Conservation (phyloP, 2,329 filamentous ascomycete genomes). For the Aureobasidium sp. region DNA sequence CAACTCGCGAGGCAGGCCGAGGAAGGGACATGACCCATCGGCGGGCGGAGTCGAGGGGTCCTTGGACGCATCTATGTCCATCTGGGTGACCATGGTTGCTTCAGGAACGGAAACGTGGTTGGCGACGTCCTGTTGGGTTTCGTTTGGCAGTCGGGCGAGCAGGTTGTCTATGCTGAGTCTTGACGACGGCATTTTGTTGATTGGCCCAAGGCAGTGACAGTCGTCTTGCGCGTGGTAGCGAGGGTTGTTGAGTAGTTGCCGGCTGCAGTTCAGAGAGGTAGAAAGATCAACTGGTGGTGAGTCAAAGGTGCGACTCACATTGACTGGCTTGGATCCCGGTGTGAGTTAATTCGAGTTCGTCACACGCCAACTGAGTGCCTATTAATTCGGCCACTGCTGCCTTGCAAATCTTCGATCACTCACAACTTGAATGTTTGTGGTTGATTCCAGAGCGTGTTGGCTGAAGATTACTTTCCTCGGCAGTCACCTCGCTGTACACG, state of each 20-base stretch:
- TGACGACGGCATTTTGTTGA: not conserved
- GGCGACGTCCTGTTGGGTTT: not conserved
- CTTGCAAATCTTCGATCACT: not conserved
- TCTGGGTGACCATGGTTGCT: not conserved
- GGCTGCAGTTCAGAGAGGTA: not conserved
- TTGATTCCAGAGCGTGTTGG: too few species aligned
- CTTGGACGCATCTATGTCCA: not conserved
- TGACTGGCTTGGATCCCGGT: not conserved
- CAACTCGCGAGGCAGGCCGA: constrained; percentile 2
- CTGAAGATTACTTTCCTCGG: too few species aligned
- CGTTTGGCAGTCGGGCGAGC: not conserved
- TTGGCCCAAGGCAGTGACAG: not conserved
- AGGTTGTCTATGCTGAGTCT: not conserved
- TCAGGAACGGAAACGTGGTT: not conserved
- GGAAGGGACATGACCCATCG: constrained; percentile 1
- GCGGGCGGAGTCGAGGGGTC: not conserved
- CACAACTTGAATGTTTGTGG: not conserved
- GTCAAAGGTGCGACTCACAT: not conserved
- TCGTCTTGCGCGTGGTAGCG: not conserved
- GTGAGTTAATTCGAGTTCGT: not conserved
- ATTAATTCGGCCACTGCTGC: not conserved
- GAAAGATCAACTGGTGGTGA: not conserved
- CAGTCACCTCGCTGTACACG: not conserved
- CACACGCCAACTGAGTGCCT: not conserved
- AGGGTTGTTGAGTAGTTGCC: not conserved